Evolutionary conservation across 192 early-diverging fungal species (phyloP).

Genomic region (Podochytrium sp.): DNA sequence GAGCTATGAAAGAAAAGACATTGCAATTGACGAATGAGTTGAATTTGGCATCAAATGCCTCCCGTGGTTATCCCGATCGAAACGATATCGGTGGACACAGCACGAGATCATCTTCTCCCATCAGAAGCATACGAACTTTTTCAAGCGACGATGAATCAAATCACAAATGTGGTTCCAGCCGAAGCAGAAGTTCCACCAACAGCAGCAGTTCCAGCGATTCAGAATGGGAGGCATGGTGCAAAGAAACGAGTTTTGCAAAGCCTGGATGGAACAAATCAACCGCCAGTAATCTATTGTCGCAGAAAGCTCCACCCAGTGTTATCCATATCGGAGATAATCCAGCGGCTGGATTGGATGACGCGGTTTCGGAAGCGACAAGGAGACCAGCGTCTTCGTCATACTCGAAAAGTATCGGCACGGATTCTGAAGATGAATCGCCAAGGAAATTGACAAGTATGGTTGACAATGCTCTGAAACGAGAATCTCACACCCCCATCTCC

Average conservation of each 20-base stretch:
- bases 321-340: slow-evolving; percentile 44
- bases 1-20: background rate
- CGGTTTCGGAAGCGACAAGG: background rate
- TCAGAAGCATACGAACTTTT: too few relatives aligned
- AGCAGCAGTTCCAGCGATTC: slow-evolving; percentile 3
- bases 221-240: slow-evolving; percentile 48
- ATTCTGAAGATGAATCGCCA: background rate
- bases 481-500: background rate
- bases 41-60: background rate
- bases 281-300: slow-evolving; percentile 41
- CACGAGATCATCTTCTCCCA: too few relatives aligned
- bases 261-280: slow-evolving; percentile 48
- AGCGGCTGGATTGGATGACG: background rate
- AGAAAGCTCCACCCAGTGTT: slow-evolving; percentile 37
- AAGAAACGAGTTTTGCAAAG: slow-evolving; percentile 6
- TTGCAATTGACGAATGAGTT: background rate
- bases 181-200: background rate
- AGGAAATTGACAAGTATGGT: background rate
- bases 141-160: background rate
- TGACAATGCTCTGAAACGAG: background rate
- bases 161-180: background rate
- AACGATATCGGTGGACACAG: background rate
- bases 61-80: background rate
- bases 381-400: background rate
- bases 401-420: background rate